Conservation (phyloP, 2,329 filamentous ascomycete genomes). For the Plectosphaerella plurivora region DNA sequence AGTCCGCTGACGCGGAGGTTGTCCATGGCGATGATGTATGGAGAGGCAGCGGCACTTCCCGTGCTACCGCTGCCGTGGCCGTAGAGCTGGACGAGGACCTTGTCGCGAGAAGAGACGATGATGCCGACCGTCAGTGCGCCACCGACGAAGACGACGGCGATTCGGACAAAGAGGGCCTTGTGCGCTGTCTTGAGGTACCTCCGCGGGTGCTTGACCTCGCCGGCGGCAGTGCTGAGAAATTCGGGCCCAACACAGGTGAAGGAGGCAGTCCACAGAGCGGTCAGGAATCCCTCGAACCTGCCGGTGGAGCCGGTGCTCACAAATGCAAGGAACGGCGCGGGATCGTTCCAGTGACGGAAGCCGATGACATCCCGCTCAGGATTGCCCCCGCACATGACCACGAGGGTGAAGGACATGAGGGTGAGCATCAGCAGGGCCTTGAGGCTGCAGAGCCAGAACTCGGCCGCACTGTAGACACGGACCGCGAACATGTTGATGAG, state of each 20-base stretch:
- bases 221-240: conserved; percentile 61
- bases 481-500: conserved; percentile 27
- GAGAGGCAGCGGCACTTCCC: conserved; percentile 25
- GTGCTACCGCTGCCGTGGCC: conserved; percentile 2
- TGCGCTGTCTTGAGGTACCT: conserved; percentile 58
- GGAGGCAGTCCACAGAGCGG: conserved; percentile 61
- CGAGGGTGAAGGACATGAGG: conserved; percentile 56
- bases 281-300: conserved; percentile 66
- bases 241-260: conserved; percentile 63
- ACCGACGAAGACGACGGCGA: conserved; percentile 42
- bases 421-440: conserved; percentile 59
- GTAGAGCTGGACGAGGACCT: conserved; percentile 4
- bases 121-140: conserved; percentile 1
- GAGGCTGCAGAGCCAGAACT: conserved; percentile 61
- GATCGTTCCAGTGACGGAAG: conserved; percentile 66
- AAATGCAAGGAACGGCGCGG: conserved; percentile 34
- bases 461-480: conserved; percentile 63
- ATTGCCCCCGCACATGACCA: conserved; percentile 59
- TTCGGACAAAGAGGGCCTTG: conserved; percentile 62
- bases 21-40: conserved; percentile 63
- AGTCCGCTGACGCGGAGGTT: conserved; percentile 57
- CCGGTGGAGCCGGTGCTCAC: conserved; percentile 52
- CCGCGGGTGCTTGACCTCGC: conserved; percentile 60
- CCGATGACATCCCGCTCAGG: conserved; percentile 55
- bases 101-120: conserved; percentile 43